A percentile compares a stretch with the other conserved stretches of the same genome.
phyloP scores from a whole-genome alignment of 345 rosid species.

The Salix udensis region DNA sequence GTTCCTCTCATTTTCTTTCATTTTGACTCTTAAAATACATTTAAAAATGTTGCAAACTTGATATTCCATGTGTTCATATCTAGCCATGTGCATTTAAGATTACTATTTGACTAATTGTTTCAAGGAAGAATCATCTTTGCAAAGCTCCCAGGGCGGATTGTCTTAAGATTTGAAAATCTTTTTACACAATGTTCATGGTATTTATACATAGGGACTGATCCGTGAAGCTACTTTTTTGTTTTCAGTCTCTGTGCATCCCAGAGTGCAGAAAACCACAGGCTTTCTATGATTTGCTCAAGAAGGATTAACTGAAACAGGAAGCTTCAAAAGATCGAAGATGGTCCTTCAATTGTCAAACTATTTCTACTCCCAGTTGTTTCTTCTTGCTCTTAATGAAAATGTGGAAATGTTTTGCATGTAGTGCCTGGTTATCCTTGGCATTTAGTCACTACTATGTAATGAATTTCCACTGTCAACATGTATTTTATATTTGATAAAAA shows the following conservation, averaged over 20 bases:
- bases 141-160: neutral
- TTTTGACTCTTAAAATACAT: neutral
- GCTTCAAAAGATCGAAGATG: neutral
- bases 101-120: neutral
- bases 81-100: neutral
- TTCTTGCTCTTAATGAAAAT: neutral
- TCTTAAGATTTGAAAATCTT: neutral
- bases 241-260: conserved; percentile 39
- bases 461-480: neutral
- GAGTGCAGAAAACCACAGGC: conserved; percentile 47
- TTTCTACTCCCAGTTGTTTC: neutral
- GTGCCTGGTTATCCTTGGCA: neutral
- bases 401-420: neutral
- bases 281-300: conserved; percentile 46
- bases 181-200: neutral
- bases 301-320: conserved; percentile 5
- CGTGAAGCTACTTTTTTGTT: neutral
- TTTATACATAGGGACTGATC: neutral
- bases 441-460: neutral
- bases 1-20: neutral
- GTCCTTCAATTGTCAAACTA: neutral
- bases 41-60: neutral
- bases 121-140: neutral
- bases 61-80: neutral
- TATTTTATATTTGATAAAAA: neutral